phyloP scores from a whole-genome alignment of 1,139 yeast species.

The Diutina neorugosa region DNA sequence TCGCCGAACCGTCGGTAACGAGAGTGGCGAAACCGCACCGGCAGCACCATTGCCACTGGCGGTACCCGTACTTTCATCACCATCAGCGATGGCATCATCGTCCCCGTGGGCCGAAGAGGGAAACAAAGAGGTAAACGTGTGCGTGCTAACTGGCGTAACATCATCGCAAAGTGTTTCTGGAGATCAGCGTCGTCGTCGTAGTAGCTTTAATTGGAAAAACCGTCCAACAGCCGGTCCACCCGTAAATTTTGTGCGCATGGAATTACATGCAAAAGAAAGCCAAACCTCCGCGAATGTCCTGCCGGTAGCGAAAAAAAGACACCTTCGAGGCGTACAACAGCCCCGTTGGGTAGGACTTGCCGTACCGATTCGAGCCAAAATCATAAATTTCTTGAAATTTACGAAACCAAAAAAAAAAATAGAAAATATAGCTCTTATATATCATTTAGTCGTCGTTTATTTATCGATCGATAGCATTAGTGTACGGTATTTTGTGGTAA shows the following conservation, averaged over 20 bases:
- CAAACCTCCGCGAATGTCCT: background rate
- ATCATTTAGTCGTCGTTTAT: too few relatives aligned
- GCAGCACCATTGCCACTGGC: background rate
- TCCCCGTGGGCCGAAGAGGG: background rate
- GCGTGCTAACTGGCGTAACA: background rate
- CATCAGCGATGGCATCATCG: background rate
- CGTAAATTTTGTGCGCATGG: background rate
- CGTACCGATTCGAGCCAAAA: too few relatives aligned
- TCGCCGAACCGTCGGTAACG: constrained; percentile 1
- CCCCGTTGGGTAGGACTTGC: too few relatives aligned
- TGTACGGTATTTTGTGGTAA: too few relatives aligned
- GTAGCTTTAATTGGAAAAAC: background rate
- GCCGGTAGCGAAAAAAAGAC: background rate
- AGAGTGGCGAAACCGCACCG: background rate
- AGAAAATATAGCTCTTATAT: too few relatives aligned
- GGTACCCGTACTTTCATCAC: background rate
- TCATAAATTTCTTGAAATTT: too few relatives aligned
- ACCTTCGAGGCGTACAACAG: too few relatives aligned
- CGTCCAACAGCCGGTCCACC: background rate
- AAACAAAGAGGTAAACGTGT: background rate
- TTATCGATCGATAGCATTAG: too few relatives aligned
- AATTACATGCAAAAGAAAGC: background rate
- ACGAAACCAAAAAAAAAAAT: too few relatives aligned
- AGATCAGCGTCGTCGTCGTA: background rate
- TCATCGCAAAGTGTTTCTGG: background rate